Base-by-base conservation (phyloP, 2,329 filamentous ascomycete species). In the Claviceps arundinis region DNA sequence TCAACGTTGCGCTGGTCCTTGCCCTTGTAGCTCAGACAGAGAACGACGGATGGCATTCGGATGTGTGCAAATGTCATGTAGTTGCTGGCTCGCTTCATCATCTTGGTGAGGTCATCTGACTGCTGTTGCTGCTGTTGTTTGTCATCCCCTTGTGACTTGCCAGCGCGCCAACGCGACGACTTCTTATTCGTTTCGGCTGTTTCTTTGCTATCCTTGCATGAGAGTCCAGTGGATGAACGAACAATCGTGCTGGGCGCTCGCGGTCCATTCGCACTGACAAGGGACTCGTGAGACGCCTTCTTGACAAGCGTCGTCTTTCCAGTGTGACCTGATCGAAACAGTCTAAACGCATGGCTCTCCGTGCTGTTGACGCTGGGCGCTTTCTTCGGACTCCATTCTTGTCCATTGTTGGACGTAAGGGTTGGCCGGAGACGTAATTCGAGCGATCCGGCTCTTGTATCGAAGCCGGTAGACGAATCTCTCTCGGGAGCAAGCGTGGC, bases 61-160 rank as follows among this genome's bases (percentile, higher is more conserved):
- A 98, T 89, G 67, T 95, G 90, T 2, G 91, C 85, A 56, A 98
- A 84, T 0, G 93, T 96, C 89, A 96, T 96, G 71, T 94, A 98
- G 65, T 90, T 95, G 53, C 88, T 95, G 3, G 93, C 93, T 34
- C 93, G 85, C 51, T 81, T 83, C 69, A 98, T 91, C 93, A 98
- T 98, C 71, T 94, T 89, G 11, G 89, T 93, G 43, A 98, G 74
- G 64, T 98, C 94, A 63, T 98, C 93, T 1, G 85, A 85, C 5
- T 81, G 77, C 54, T 81, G 77, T 55, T 81, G 78, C 52, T 81
- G 77, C 55, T 81, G 78, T 51, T 37, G 26, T 9, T 84, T 79
- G 49, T 81, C 78, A 53, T 78, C 64, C 42, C 64, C 58, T 48
- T 75, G 63, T 53, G 68, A 65, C 59, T 75, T 70, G 64, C 75